Conservation (phyloP, 2,329 filamentous ascomycete species). For the Fusarium pseudonygamai region DNA sequence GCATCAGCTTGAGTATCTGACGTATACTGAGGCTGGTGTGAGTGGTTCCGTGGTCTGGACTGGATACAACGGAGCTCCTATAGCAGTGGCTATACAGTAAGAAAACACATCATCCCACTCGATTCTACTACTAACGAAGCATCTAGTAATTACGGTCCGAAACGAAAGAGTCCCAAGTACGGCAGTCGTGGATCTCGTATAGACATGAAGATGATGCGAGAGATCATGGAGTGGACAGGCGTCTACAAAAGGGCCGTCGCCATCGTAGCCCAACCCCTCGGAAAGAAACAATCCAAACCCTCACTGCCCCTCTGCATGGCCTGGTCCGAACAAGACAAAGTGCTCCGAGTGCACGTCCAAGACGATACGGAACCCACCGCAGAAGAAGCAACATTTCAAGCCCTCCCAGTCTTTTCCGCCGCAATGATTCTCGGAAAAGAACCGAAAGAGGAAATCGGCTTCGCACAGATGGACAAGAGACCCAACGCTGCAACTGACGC, state of each 20-base stretch:
- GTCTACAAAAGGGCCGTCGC: neutral
- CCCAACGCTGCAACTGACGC: neutral
- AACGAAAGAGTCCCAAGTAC: neutral
- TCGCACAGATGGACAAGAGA: neutral
- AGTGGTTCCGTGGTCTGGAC: neutral
- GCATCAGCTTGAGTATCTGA: neutral
- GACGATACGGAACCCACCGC: neutral
- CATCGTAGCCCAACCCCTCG: neutral
- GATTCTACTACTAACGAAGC: accelerated
- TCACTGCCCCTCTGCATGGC: neutral
- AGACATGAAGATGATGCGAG: neutral
- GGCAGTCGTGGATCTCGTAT: neutral
- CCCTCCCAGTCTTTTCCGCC: neutral
- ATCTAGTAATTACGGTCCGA: neutral
- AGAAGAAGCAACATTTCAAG: neutral
- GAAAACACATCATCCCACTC: neutral
- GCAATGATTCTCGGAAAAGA: neutral
- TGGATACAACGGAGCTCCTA: neutral
- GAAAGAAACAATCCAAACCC: neutral
- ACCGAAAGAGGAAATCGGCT: neutral
- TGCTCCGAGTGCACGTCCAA: neutral
- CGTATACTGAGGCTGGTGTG: neutral
- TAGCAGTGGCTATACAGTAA: neutral
- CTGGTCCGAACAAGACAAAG: neutral
- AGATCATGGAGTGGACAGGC: neutral